Evolutionary conservation across 768 basidiomycete species (phyloP).

Genomic region (Hygrophoropsis aurantiaca): DNA sequence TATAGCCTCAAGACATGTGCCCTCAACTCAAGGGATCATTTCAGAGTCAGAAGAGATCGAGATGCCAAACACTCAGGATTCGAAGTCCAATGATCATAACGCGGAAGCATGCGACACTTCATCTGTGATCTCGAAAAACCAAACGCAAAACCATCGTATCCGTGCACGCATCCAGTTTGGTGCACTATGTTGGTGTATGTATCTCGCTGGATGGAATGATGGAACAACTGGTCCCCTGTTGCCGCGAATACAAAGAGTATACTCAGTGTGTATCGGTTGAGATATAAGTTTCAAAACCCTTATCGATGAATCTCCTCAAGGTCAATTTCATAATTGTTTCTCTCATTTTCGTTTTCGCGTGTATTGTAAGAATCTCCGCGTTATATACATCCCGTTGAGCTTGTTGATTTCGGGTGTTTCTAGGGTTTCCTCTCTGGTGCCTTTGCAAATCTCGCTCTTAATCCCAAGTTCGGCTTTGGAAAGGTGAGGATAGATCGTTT

Average conservation of each 20-base stretch:
- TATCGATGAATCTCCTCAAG: conserved; percentile 28
- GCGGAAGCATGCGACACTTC: too few species aligned
- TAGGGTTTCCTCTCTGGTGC: conserved; percentile 48
- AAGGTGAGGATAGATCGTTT: conserved; percentile 24
- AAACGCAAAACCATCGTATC: conserved; percentile 7
- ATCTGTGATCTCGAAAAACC: conserved; percentile 4
- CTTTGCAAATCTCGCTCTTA: conserved; percentile 45
- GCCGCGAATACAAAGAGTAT: conserved; percentile 65
- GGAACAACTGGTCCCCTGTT: conserved; percentile 72
- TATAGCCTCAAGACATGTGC: too few species aligned
- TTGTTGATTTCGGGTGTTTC: conserved; percentile 17
- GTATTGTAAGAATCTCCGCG: conserved; percentile 31
- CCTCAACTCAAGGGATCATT: too few species aligned
- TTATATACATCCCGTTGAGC: not conserved
- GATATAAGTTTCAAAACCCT: not conserved
- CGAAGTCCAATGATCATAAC: too few species aligned
- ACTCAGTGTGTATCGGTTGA: conserved; percentile 34
- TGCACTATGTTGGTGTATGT: conserved; percentile 54
- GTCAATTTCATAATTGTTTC: conserved; percentile 54
- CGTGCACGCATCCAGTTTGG: conserved; percentile 46
- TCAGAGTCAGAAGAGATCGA: too few species aligned
- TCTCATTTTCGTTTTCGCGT: conserved; percentile 52
- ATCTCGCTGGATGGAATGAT: conserved; percentile 78
- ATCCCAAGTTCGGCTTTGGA: conserved; percentile 43
- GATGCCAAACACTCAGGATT: too few species aligned